Conservation (phyloP, 106 monocot genomes). For the Dendrobium nobile region DNA sequence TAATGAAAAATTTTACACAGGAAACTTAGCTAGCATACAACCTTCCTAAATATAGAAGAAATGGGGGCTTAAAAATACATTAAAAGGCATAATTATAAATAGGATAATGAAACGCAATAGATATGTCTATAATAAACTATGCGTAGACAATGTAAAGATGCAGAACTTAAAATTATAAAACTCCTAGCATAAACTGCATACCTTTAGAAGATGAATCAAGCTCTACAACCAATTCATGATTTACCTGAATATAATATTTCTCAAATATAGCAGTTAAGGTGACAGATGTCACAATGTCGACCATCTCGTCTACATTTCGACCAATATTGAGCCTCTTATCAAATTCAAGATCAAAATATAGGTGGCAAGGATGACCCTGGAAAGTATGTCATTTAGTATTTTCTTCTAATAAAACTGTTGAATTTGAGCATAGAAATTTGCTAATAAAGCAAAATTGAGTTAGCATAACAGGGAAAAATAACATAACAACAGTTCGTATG, state of each 20-base stretch:
- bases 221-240: slow-evolving; percentile 65
- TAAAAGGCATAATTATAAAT: neutral
- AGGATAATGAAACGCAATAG: neutral
- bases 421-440: neutral
- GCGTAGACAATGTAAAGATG: neutral
- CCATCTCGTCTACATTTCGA: slow-evolving; percentile 86
- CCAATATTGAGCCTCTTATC: slow-evolving; percentile 52
- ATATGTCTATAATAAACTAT: neutral
- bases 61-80: neutral
- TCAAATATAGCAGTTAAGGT: slow-evolving; percentile 53
- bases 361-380: slow-evolving; percentile 91
- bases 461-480: neutral
- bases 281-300: slow-evolving; percentile 66
- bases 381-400: slow-evolving; percentile 7
- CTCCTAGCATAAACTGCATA: slow-evolving; percentile 15
- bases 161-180: neutral
- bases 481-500: neutral
- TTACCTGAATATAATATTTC: slow-evolving; percentile 77
- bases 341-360: slow-evolving; percentile 98
- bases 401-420: neutral
- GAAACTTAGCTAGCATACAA: neutral
- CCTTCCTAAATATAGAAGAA: neutral
- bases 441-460: neutral
- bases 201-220: slow-evolving; percentile 87
- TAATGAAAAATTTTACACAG: neutral